These are phyloP conservation scores for Arthrinium phaeospermum DNA, from an alignment of 2,329 filamentous ascomycete species.

Conservation along the genomic window DNA sequence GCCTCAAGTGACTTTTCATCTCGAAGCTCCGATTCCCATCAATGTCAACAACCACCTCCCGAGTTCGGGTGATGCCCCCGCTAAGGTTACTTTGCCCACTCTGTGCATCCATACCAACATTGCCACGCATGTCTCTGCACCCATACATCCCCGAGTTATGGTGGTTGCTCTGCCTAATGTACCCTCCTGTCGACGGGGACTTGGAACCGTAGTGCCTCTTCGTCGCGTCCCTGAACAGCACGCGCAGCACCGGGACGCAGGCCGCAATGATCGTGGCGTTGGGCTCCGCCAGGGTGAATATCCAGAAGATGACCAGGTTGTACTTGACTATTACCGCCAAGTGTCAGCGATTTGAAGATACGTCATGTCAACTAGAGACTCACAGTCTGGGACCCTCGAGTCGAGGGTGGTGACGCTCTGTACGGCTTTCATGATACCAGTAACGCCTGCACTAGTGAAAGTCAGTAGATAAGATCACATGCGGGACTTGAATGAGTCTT, in stretches of 20 bases:
- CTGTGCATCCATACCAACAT: not conserved
- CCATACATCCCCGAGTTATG: not conserved
- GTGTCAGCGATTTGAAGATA: not conserved
- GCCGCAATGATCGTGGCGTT: not conserved
- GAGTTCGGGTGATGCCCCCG: not conserved
- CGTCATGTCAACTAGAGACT: not conserved
- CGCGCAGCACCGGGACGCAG: not conserved
- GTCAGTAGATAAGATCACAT: not conserved
- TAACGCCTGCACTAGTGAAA: not conserved
- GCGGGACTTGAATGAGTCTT: no score
- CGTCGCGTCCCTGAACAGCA: not conserved
- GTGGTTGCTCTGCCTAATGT: not conserved
- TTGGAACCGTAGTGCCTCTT: not conserved
- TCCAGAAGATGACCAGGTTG: not conserved
- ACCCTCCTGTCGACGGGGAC: not conserved
- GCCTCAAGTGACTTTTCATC: not conserved
- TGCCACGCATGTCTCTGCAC: not conserved
- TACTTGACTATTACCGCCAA: not conserved
- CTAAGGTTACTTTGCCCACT: not conserved
- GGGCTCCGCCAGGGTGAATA: not conserved
- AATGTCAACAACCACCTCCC: not conserved
- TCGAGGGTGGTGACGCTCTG: not conserved
- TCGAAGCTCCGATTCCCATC: not conserved
- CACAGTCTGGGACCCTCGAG: not conserved
- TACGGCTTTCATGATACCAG: not conserved